Conservation (phyloP, 108 stramenopile genomes). For the Skeletonema marinoi region DNA sequence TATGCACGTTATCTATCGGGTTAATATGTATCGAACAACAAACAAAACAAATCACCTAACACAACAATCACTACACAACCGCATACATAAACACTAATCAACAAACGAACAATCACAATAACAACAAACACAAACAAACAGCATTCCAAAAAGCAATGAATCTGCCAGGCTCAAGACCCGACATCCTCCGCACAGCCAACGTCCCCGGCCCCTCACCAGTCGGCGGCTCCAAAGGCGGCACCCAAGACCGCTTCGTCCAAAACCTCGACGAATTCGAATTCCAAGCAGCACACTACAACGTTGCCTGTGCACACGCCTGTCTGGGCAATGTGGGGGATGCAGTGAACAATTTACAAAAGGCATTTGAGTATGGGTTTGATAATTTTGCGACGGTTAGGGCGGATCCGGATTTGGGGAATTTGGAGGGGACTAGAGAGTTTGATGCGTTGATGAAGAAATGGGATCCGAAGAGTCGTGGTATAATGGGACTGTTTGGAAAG, state of each 20-base stretch:
- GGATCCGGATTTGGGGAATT: constrained; percentile 70
- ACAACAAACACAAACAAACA: constrained; percentile 5
- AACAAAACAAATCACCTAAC: background rate
- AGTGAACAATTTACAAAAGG: constrained; percentile 58
- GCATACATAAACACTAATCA: background rate
- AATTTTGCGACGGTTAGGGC: constrained; percentile 73
- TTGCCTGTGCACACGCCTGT: constrained; percentile 77
- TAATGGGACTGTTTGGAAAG: constrained; percentile 46
- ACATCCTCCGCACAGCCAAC: constrained; percentile 68
- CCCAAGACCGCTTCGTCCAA: constrained; percentile 47
- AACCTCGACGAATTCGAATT: constrained; percentile 81
- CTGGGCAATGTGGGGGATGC: constrained; percentile 65
- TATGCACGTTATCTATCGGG: background rate
- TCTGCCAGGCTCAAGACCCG: constrained; percentile 70
- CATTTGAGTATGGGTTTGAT: constrained; percentile 82
- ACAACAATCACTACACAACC: background rate
- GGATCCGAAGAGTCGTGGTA: constrained; percentile 1
- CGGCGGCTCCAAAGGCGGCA: constrained; percentile 73
- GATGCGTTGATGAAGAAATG: constrained; percentile 16
- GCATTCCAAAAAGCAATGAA: constrained; percentile 79
- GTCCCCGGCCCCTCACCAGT: constrained; percentile 80
- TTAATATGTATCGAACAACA: background rate
- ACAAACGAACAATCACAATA: background rate
- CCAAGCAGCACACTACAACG: constrained; percentile 86
- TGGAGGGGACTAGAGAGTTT: constrained; percentile 58